Conservation (phyloP, 179 eudicot species). For the Vitellaria paradoxa region DNA sequence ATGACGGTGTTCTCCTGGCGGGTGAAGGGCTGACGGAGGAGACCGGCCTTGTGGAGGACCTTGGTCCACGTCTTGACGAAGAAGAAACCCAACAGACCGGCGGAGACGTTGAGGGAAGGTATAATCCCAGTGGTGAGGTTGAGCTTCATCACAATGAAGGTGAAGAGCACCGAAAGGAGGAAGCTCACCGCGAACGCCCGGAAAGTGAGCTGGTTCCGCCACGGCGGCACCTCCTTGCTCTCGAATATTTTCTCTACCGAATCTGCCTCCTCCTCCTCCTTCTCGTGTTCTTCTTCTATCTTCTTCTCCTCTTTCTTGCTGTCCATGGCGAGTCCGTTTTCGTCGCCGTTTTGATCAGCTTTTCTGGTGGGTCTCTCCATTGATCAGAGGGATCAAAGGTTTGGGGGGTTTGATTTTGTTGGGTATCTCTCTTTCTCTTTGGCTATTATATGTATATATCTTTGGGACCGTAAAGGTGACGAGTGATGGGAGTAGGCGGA, state of each 20-base stretch:
- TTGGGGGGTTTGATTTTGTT: no score
- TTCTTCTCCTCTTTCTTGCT: neutral
- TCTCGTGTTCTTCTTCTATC: neutral
- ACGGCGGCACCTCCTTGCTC: conserved; percentile 23
- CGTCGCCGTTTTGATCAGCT: no score
- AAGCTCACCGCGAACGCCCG: conserved; percentile 21
- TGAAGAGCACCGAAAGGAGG: conserved; percentile 16
- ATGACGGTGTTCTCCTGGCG: conserved; percentile 44
- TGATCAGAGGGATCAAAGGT: no score
- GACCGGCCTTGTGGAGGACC: conserved; percentile 23
- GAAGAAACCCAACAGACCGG: conserved; percentile 25
- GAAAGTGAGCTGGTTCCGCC: conserved; percentile 23
- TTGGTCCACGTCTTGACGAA: conserved; percentile 27
- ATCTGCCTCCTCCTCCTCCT: neutral
- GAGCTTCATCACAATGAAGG: conserved; percentile 28
- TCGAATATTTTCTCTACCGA: conserved; percentile 23
- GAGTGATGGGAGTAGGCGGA: no score
- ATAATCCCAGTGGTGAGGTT: conserved; percentile 26
- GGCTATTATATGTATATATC: no score
- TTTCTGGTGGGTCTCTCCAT: no score
- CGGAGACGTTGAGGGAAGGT: conserved; percentile 23
- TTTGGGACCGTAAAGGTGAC: no score
- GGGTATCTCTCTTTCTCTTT: no score
- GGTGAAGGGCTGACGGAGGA: conserved; percentile 34
- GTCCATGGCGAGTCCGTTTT: no score